These are phyloP conservation scores for Fusarium denticulatum DNA, from an alignment of 2,329 filamentous ascomycete genomes.

Conservation along the genomic window DNA sequence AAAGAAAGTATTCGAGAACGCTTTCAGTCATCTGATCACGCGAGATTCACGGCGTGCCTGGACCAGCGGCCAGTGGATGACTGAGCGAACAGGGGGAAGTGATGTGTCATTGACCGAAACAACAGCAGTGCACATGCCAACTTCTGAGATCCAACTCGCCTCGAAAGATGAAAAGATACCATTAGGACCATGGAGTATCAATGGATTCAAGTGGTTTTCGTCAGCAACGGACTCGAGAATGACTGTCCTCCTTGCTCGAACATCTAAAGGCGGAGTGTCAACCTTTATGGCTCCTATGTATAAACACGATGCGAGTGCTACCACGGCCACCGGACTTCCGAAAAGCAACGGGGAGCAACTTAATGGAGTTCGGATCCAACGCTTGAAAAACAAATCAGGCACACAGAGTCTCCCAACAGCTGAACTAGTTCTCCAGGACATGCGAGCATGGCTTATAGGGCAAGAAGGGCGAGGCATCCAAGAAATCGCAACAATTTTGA, in stretches of 20 bases:
- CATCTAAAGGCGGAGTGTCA: conserved; percentile 45
- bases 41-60: conserved; percentile 63
- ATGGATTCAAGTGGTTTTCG: conserved; percentile 72
- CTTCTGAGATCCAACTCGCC: not conserved
- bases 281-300: conserved; percentile 72
- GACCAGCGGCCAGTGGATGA: conserved; percentile 85
- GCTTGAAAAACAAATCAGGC: conserved; percentile 78
- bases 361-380: conserved; percentile 74
- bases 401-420: conserved; percentile 77
- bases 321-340: conserved; percentile 41
- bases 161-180: conserved; percentile 42
- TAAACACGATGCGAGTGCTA: conserved; percentile 50
- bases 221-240: conserved; percentile 54
- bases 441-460: conserved; percentile 74
- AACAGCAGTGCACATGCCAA: conserved; percentile 53
- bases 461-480: conserved; percentile 72
- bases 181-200: conserved; percentile 68
- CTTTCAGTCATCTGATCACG: conserved; percentile 63
- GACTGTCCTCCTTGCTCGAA: conserved; percentile 71
- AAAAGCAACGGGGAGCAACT: conserved; percentile 54
- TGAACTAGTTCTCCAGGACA: conserved; percentile 72
- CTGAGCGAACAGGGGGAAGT: conserved; percentile 73
- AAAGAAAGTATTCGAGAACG: conserved; percentile 60
- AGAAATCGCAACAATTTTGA: conserved; percentile 75
- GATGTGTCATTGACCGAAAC: conserved; percentile 77